Evolutionary conservation across 805 yeast genomes (phyloP).

Genomic region (Teunomyces aglyptinius): DNA sequence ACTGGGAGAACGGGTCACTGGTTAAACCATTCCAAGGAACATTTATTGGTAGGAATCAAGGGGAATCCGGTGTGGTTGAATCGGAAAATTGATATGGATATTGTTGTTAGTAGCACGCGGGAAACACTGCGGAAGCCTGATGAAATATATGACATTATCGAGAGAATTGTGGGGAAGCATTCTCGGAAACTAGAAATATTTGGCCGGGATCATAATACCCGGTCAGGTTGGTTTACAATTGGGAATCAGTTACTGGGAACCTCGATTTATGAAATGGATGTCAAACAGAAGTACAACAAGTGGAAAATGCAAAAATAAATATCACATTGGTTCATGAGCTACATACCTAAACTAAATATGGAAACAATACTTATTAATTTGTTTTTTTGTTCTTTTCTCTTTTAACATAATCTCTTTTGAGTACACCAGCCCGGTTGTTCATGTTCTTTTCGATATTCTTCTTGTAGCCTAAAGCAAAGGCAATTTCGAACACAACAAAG

Average conservation of each 20-base stretch:
- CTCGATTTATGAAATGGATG: conserved; percentile 57
- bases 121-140: conserved; percentile 92
- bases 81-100: conserved; percentile 65
- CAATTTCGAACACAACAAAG: conserved; percentile 76
- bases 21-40: conserved; percentile 94
- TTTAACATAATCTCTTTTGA: conserved; percentile 30
- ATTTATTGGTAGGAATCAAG: conserved; percentile 78
- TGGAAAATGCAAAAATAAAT: not conserved
- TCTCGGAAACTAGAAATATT: conserved; percentile 83
- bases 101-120: conserved; percentile 77
- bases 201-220: conserved; percentile 80
- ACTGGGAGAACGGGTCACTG: conserved; percentile 98
- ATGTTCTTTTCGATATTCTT: conserved; percentile 49
- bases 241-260: conserved; percentile 75
- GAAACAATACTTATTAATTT: not conserved
- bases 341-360: not conserved
- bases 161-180: conserved; percentile 74
- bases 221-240: conserved; percentile 87
- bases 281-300: conserved; percentile 41
- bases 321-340: not conserved
- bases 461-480: conserved; percentile 66
- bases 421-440: conserved; percentile 44
- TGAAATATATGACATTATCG: conserved; percentile 81
- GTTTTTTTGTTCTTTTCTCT: conserved; percentile 11
- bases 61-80: conserved; percentile 77